phyloP scores from a whole-genome alignment of 257 asterid genomes.

The Solanum raphanifolium region DNA sequence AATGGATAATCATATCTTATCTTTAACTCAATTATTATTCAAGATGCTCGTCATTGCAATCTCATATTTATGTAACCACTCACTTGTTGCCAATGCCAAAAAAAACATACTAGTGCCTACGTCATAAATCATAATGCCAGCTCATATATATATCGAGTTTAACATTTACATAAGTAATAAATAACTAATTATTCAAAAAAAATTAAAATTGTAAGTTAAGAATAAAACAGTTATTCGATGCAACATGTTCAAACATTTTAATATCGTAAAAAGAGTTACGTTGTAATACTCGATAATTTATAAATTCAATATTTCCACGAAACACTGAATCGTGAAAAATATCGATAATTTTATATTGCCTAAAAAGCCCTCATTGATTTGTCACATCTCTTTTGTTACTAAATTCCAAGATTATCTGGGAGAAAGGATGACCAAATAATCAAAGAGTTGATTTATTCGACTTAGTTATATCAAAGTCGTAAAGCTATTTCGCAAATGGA shows the following conservation, averaged over 20 bases:
- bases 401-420: neutral
- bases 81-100: neutral
- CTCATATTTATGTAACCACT: neutral
- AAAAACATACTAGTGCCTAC: neutral
- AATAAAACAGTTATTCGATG: neutral
- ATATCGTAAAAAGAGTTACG: neutral
- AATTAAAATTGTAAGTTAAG: neutral
- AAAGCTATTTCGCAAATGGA: too few relatives aligned
- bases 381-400: neutral
- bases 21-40: neutral
- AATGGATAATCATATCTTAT: neutral
- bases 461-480: neutral
- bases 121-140: neutral
- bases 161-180: neutral
- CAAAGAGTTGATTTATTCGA: neutral
- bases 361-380: neutral
- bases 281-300: neutral
- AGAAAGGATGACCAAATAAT: neutral
- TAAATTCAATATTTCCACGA: neutral
- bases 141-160: neutral
- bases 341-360: neutral
- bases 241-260: neutral
- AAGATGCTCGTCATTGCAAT: neutral
- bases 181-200: neutral
- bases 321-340: neutral